These are phyloP conservation scores for Fusarium kyushuense DNA, from an alignment of 2,329 filamentous ascomycete species.

Conservation along the genomic window DNA sequence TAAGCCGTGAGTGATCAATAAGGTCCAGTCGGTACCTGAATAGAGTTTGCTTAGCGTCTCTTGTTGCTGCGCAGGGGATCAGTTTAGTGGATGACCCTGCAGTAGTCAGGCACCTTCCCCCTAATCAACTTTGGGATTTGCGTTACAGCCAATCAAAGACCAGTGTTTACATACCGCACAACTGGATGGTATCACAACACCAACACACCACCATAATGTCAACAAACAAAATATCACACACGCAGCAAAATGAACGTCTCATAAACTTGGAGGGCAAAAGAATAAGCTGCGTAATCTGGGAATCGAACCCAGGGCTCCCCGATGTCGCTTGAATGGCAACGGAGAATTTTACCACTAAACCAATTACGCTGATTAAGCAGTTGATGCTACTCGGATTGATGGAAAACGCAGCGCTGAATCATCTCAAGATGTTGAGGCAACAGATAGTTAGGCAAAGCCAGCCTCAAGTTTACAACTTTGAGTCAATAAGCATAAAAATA, in stretches of 20 bases:
- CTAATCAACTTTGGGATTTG: conserved; percentile 1
- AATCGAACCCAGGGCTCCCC: conserved; percentile 33
- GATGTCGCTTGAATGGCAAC: conserved; percentile 27
- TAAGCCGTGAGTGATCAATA: neutral
- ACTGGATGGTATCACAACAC: conserved; percentile 1
- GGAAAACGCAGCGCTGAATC: neutral
- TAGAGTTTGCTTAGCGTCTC: conserved; percentile 17
- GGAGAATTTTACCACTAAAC: conserved; percentile 38
- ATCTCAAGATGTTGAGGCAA: neutral
- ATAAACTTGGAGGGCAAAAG: neutral
- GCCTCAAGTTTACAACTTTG: neutral
- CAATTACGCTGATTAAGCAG: conserved; percentile 20
- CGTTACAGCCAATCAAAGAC: conserved; percentile 19
- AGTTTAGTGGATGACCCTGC: conserved; percentile 17
- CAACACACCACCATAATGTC: neutral
- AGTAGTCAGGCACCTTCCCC: conserved; percentile 33
- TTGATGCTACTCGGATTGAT: neutral
- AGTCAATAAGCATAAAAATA: neutral
- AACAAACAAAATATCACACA: neutral
- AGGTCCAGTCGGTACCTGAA: neutral
- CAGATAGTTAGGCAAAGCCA: neutral
- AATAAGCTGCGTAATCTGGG: conserved; percentile 25
- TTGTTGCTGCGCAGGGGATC: conserved; percentile 2
- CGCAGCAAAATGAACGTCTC: neutral
- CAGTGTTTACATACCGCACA: conserved; percentile 22